Evolutionary conservation across 768 basidiomycete species (phyloP).

Genomic region (Phanerochaete carnosa): DNA sequence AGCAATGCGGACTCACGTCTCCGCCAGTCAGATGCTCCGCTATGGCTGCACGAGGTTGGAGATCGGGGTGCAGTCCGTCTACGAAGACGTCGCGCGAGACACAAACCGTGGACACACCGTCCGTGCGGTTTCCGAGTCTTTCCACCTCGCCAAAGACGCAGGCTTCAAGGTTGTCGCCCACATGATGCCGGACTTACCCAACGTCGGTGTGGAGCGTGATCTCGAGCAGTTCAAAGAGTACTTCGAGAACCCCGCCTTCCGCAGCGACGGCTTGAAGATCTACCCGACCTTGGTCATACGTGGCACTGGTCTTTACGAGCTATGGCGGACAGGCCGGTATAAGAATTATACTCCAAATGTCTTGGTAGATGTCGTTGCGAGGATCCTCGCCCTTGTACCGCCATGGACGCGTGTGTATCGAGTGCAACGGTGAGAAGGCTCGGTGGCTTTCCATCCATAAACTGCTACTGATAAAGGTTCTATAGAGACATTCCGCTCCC

Average conservation of each 20-base stretch:
- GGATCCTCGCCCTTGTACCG: conserved; percentile 93
- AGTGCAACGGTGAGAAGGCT: conserved; percentile 72
- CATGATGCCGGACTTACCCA: conserved; percentile 99
- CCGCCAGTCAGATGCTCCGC: conserved; percentile 88
- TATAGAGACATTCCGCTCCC: conserved; percentile 93
- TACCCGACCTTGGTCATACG: conserved; percentile 98
- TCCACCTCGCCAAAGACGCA: conserved; percentile 97
- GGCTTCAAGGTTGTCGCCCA: conserved; percentile 99
- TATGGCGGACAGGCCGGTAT: conserved; percentile 96
- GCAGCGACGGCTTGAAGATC: conserved; percentile 96
- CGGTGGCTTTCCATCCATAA: neutral
- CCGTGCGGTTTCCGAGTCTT: conserved; percentile 92
- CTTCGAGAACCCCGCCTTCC: conserved; percentile 97
- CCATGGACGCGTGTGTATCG: conserved; percentile 99
- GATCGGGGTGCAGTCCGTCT: conserved; percentile 98
- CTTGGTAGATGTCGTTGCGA: conserved; percentile 93
- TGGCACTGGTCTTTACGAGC: conserved; percentile 92
- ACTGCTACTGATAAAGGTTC: neutral
- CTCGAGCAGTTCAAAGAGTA: conserved; percentile 99
- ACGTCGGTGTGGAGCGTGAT: conserved; percentile 95
- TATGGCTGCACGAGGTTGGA: conserved; percentile 98
- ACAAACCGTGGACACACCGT: conserved; percentile 99
- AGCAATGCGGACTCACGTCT: conserved; percentile 1
- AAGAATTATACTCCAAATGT: conserved; percentile 99
- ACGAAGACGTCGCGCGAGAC: conserved; percentile 98